Evolutionary conservation across 768 basidiomycete species (phyloP).

Genomic region (Lactifluus echinatus): DNA sequence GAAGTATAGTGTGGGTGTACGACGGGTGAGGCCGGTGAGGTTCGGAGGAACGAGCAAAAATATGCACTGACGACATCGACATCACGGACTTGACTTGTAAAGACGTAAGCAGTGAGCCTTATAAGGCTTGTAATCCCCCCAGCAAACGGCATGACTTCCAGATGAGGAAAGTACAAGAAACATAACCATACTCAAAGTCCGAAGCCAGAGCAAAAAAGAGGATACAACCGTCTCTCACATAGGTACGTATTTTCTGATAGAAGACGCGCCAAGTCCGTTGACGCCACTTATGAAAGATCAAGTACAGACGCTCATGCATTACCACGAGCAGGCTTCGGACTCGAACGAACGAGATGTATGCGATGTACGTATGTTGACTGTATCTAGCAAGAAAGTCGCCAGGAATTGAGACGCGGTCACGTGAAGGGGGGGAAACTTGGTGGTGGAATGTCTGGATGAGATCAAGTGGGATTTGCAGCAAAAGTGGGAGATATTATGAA

Average conservation of each 20-base stretch:
- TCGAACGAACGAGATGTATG: neutral
- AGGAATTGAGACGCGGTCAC: neutral
- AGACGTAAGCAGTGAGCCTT: constrained; percentile 49
- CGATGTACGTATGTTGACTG: no score
- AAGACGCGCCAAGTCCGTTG: neutral
- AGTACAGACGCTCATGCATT: constrained; percentile 31
- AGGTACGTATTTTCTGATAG: constrained; percentile 29
- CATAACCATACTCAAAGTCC: constrained; percentile 7
- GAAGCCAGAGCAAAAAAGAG: no score
- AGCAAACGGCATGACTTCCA: neutral
- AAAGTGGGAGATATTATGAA: neutral
- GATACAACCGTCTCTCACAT: constrained; percentile 45
- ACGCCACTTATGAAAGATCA: neutral
- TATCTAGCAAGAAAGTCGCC: no score
- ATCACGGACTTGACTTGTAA: constrained; percentile 42
- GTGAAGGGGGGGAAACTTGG: neutral
- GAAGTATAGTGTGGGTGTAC: constrained; percentile 31
- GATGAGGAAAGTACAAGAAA: neutral
- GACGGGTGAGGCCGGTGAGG: neutral
- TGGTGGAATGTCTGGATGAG: neutral
- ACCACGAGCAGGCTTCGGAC: constrained; percentile 39
- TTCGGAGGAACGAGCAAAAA: neutral
- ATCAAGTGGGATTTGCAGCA: neutral
- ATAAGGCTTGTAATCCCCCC: neutral
- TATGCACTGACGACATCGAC: neutral